phyloP scores from a whole-genome alignment of 2,329 filamentous ascomycete genomes.

The Fonsecaea pedrosoi region DNA sequence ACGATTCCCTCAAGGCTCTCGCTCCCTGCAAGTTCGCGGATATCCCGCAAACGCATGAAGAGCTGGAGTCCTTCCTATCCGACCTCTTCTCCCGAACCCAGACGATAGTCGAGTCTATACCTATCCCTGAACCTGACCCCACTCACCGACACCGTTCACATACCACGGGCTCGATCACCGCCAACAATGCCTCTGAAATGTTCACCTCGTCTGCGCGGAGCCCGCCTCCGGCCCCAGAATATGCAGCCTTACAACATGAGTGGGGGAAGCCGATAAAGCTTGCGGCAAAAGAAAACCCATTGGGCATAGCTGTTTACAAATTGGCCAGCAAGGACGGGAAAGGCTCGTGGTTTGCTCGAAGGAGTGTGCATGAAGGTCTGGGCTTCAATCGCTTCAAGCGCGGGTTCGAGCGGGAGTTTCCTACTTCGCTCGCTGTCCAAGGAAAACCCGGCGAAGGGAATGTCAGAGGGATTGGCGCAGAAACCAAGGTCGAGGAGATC shows the following conservation, averaged over 20 bases:
- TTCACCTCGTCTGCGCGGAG: constrained; percentile 59
- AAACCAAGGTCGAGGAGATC: constrained; percentile 72
- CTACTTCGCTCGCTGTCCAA: constrained; percentile 74
- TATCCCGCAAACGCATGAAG: constrained; percentile 54
- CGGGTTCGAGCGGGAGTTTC: constrained; percentile 79
- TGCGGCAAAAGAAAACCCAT: constrained; percentile 73
- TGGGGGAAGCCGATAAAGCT: constrained; percentile 86
- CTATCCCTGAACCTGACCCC: constrained; percentile 58
- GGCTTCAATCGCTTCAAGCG: constrained; percentile 78
- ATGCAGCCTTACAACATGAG: constrained; percentile 71
- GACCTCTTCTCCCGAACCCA: constrained; percentile 71
- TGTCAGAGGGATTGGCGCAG: constrained; percentile 84
- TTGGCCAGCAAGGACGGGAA: constrained; percentile 77
- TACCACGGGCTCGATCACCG: constrained; percentile 57
- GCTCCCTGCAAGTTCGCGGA: constrained; percentile 62
- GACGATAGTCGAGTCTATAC: constrained; percentile 77
- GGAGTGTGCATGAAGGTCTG: constrained; percentile 80
- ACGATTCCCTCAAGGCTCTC: constrained; percentile 65
- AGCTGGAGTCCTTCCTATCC: constrained; percentile 61
- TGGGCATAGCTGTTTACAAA: constrained; percentile 80
- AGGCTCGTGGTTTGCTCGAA: constrained; percentile 87
- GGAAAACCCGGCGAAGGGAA: constrained; percentile 74
- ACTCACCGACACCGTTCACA: constrained; percentile 63
- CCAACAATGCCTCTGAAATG: constrained; percentile 59
- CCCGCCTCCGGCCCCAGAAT: constrained; percentile 58